Evolutionary conservation across 208 protist species (phyloP).

Genomic region (Angomonas deanei): DNA sequence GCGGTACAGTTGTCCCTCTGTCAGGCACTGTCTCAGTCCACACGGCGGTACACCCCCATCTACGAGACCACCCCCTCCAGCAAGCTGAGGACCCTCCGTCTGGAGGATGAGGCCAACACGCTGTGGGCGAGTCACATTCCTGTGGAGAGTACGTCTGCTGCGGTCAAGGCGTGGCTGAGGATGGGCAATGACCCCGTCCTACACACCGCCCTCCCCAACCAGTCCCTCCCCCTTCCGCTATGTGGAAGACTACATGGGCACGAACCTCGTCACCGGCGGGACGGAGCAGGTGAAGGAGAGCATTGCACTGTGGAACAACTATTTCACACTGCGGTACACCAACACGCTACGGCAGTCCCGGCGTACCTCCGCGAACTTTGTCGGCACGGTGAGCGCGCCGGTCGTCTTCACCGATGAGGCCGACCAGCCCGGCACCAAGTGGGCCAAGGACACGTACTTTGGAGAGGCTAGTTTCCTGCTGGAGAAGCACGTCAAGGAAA

Average conservation of each 20-base stretch:
- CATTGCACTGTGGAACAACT: slow-evolving; percentile 51
- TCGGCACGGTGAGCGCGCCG: slow-evolving; percentile 34
- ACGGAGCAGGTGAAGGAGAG: slow-evolving; percentile 53
- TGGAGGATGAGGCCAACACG: slow-evolving; percentile 45
- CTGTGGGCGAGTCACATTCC: slow-evolving; percentile 41
- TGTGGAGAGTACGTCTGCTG: slow-evolving; percentile 32
- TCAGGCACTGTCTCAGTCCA: not conserved
- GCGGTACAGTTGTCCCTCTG: not conserved
- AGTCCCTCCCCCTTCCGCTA: slow-evolving; percentile 62
- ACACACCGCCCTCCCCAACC: slow-evolving; percentile 10
- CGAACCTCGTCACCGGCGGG: slow-evolving; percentile 58
- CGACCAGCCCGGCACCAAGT: slow-evolving; percentile 74
- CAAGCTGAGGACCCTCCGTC: slow-evolving; percentile 24
- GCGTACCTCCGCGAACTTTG: slow-evolving; percentile 44
- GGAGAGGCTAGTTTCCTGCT: slow-evolving; percentile 59
- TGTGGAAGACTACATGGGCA: slow-evolving; percentile 85
- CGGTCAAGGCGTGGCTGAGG: slow-evolving; percentile 65
- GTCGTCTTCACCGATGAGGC: slow-evolving; percentile 67
- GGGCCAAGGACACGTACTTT: slow-evolving; percentile 72
- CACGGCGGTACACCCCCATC: slow-evolving; percentile 75
- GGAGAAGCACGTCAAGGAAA: slow-evolving; percentile 68
- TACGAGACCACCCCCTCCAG: slow-evolving; percentile 35
- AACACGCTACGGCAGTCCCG: slow-evolving; percentile 51
- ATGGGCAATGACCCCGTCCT: slow-evolving; percentile 87
- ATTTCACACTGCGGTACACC: slow-evolving; percentile 43